Evolutionary conservation across 2,329 filamentous ascomycete genomes (phyloP), one percentile per base, ranked within the genome.

Genomic region (Beauveria pseudobassiana): DNA sequence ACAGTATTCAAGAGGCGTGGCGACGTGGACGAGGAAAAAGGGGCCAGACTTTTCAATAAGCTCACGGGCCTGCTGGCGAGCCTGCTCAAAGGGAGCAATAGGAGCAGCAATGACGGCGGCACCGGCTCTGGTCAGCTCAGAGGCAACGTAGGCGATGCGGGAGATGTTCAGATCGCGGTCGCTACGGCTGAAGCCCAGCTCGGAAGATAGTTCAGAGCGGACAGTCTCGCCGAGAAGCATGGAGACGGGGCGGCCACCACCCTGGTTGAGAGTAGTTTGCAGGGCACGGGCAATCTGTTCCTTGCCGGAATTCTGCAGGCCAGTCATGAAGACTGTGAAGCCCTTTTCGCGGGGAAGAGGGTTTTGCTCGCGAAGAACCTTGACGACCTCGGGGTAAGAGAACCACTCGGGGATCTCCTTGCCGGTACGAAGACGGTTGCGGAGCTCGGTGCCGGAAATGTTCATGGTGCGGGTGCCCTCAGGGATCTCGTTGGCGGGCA

Each of bases 401-500:
- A 99, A 99, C 95, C 95, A 99, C 78, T 96, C 92, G 69, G 95
- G 95, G 70, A 99, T 99, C 69, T 96, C 91, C 70, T 90, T 90
- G 69, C 95, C 95, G 64, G 89, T 96, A 71, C 89, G 88, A 66
- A 99, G 87, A 70, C 95, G 90, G 72, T 89, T 86, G 72, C 95
- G 93, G 71, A 99, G 90, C 82, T 99, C 95, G 64, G 89, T 92
- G 64, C 88, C 88, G 43, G 88, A 92, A 75, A 93, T 93, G 80
- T 93, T 91, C 68, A 91, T 84, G 58, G 93, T 98, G 76, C 91
- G 90, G 71, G 89, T 83, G 67, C 91, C 92, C 72, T 87, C 80
- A 69, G 88, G 81, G 65, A 99, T 93, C 80, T 97, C 85, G 78
- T 99, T 91, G 76, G 92, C 86, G 62, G 95, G 95, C 70, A 86